Conservation (phyloP, 176 grass and related monocot genomes). For the Thinopyrum elongatum region DNA sequence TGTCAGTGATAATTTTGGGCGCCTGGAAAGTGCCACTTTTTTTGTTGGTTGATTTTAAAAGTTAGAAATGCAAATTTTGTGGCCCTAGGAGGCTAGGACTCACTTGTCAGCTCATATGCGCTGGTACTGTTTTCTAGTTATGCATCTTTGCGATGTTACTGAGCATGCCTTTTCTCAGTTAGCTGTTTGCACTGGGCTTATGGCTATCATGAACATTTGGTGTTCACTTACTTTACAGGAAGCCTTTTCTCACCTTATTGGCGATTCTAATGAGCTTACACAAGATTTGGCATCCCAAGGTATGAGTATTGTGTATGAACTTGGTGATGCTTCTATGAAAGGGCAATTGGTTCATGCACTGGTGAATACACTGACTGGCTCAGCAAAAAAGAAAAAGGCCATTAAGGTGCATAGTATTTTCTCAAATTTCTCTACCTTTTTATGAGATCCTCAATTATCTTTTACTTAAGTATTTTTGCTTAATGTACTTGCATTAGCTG, state of each 20-base stretch:
- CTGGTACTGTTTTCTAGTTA: not conserved
- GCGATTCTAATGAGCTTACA: slow-evolving; percentile 94
- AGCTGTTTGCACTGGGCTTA: not conserved
- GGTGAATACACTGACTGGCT: slow-evolving; percentile 82
- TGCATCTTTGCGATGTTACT: not conserved
- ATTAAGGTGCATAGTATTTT: slow-evolving; percentile 59
- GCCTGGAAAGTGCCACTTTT: not conserved
- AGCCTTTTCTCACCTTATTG: slow-evolving; percentile 90
- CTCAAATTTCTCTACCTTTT: slow-evolving; percentile 19
- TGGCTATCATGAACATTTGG: slow-evolving; percentile 5
- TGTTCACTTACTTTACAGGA: slow-evolving; percentile 60
- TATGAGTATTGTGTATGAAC: slow-evolving; percentile 98
- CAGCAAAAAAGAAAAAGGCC: slow-evolving; percentile 90
- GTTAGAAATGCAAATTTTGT: not conserved
- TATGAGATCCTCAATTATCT: not conserved
- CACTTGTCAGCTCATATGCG: not conserved
- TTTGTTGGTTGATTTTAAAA: not conserved
- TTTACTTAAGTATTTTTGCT: slow-evolving; percentile 9
- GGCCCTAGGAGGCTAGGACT: not conserved
- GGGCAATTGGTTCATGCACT: slow-evolving; percentile 84
- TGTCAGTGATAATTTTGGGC: not conserved
- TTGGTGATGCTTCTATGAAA: slow-evolving; percentile 95
- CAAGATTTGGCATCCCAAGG: slow-evolving; percentile 99
- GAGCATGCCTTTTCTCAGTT: not conserved
- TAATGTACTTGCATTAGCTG: slow-evolving; percentile 55